Evolutionary conservation across 2,329 filamentous ascomycete genomes (phyloP).

Genomic region (Chaetomiaceae sp.): DNA sequence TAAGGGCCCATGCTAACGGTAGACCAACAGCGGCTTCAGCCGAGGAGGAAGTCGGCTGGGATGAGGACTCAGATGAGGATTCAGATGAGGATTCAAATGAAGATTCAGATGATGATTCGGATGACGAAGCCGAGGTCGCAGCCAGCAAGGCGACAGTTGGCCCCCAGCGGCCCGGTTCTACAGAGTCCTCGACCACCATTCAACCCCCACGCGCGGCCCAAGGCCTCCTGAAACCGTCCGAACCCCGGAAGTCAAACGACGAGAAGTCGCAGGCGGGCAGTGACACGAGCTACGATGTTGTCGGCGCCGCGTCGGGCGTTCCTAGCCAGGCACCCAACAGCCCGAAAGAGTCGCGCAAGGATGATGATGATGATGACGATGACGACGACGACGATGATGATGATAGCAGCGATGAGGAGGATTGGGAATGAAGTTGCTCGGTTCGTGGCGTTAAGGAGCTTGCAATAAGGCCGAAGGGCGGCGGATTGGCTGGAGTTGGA

Average conservation of each 20-base stretch:
- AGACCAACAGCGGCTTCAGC: conserved; percentile 55
- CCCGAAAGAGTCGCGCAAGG: conserved; percentile 52
- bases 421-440: conserved; percentile 60
- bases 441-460: conserved; percentile 2
- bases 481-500: conserved; percentile 13
- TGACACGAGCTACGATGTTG: conserved; percentile 93
- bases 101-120: conserved; percentile 28
- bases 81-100: conserved; percentile 17
- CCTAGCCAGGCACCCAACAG: conserved; percentile 72
- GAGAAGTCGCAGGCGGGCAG: conserved; percentile 88
- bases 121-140: conserved; percentile 35
- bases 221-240: conserved; percentile 54
- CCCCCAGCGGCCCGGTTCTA: conserved; percentile 43
- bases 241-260: conserved; percentile 74
- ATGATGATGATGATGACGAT: conserved; percentile 45
- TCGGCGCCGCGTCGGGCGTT: conserved; percentile 70
- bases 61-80: conserved; percentile 47
- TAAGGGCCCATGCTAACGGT: conserved; percentile 33
- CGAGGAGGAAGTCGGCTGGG: conserved; percentile 68
- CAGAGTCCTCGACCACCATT: conserved; percentile 57
- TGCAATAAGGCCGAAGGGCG: background rate
- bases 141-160: conserved; percentile 30
- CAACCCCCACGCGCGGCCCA: conserved; percentile 41
- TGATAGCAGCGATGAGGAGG: conserved; percentile 63
- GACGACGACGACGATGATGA: conserved; percentile 28